Percentiles rank a stretch among this genome's conserved stretches.
phyloP scores from a whole-genome alignment of 1,139 yeast genomes.

The Candida sp. region DNA sequence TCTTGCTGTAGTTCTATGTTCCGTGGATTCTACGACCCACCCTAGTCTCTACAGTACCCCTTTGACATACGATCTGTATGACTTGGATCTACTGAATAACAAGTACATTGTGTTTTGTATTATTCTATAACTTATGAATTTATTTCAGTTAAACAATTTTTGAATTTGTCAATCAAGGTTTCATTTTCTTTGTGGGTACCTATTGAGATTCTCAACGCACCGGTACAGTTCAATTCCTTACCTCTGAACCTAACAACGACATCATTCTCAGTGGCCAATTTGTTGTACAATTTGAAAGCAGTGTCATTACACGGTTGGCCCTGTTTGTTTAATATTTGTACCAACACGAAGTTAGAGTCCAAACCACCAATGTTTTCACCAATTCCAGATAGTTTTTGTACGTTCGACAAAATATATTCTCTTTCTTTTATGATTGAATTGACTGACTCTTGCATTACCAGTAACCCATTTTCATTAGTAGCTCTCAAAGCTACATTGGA shows the following conservation, averaged over 20 bases:
- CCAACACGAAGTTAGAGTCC: conserved; percentile 80
- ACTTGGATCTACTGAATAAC: too few species aligned
- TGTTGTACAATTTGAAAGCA: conserved; percentile 65
- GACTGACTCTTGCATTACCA: conserved; percentile 56
- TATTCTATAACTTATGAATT: not conserved
- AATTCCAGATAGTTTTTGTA: conserved; percentile 55
- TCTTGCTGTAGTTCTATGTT: too few species aligned
- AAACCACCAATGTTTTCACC: conserved; percentile 82
- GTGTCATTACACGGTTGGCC: conserved; percentile 67
- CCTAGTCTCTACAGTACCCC: too few species aligned
- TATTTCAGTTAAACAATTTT: conserved; percentile 9
- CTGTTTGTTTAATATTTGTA: conserved; percentile 63
- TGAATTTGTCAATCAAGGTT: conserved; percentile 49
- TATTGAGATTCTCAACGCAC: conserved; percentile 81
- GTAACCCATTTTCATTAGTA: conserved; percentile 53
- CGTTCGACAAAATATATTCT: conserved; percentile 42
- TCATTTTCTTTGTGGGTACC: conserved; percentile 80
- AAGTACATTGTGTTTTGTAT: too few species aligned
- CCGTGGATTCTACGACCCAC: too few species aligned
- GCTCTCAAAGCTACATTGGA: conserved; percentile 77
- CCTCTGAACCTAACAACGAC: conserved; percentile 94
- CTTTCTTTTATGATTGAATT: conserved; percentile 54
- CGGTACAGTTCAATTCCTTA: conserved; percentile 80
- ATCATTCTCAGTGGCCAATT: conserved; percentile 65
- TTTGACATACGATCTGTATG: too few species aligned